These are phyloP conservation scores for Fusarium sp. DNA, from an alignment of 2,329 filamentous ascomycete genomes.

Conservation along the genomic window DNA sequence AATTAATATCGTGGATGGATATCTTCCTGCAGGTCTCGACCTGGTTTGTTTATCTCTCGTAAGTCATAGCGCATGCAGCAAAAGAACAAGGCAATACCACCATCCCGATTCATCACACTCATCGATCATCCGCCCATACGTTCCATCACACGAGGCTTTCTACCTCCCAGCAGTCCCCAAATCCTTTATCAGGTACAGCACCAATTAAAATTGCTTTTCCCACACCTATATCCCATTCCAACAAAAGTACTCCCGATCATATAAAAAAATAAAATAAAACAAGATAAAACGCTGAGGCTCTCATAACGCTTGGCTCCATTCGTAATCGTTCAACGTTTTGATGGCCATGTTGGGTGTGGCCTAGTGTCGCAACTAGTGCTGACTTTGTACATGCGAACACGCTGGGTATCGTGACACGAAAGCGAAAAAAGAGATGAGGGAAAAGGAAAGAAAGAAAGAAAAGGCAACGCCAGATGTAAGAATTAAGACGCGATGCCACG, in stretches of 20 bases:
- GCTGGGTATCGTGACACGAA: constrained; percentile 48
- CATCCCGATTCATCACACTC: constrained; percentile 28
- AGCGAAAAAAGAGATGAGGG: constrained; percentile 11
- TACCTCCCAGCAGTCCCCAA: constrained; percentile 15
- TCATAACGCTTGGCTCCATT: constrained; percentile 33
- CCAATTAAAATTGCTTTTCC: constrained; percentile 32
- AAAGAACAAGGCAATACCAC: constrained; percentile 31
- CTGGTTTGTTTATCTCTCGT: constrained; percentile 44
- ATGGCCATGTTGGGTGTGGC: background rate
- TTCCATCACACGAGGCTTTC: constrained; percentile 24
- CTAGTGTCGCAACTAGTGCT: constrained; percentile 6
- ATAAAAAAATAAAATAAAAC: constrained; percentile 3
- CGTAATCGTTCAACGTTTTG: constrained; percentile 14
- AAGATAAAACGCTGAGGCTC: constrained; percentile 34
- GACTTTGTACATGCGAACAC: constrained; percentile 40
- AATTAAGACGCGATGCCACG: constrained; percentile 50
- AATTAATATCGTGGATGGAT: constrained; percentile 40
- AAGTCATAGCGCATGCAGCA: constrained; percentile 43
- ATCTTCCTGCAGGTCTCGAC: constrained; percentile 39
- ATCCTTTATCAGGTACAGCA: constrained; percentile 7
- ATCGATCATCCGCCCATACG: background rate
- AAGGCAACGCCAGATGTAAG: constrained; percentile 18
- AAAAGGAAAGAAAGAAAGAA: too few relatives aligned
- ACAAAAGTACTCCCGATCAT: constrained; percentile 14
- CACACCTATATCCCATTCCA: constrained; percentile 16